Conservation (phyloP, 2,329 filamentous ascomycete species). For the Pyricularia pennisetigena region DNA sequence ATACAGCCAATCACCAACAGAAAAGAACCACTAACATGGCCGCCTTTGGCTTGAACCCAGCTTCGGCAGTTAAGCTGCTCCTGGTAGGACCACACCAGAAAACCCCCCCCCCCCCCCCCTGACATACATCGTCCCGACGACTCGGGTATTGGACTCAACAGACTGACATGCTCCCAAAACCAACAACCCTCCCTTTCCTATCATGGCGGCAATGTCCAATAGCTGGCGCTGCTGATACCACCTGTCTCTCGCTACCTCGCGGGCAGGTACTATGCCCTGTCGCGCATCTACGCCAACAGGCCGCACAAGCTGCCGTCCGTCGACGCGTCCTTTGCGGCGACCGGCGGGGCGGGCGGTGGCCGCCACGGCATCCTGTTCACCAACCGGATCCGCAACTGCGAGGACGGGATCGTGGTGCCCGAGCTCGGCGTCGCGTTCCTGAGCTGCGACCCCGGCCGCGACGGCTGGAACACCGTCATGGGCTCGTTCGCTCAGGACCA, state of each 20-base stretch:
- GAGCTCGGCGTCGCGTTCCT: constrained; percentile 23
- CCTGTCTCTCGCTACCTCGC: not conserved
- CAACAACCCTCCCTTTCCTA: too few species aligned
- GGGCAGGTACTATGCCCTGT: not conserved
- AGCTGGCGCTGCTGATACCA: not conserved
- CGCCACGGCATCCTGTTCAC: constrained; percentile 20
- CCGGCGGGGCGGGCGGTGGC: not conserved
- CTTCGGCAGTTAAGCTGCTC: not conserved
- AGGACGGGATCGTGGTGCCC: constrained; percentile 27
- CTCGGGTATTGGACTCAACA: not conserved
- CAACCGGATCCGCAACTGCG: constrained; percentile 27
- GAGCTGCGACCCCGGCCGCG: constrained; percentile 27
- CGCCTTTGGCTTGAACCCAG: not conserved
- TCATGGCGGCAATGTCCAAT: not conserved
- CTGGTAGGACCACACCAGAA: not conserved
- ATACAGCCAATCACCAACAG: not conserved
- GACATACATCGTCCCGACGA: not conserved
- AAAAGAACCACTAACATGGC: not conserved
- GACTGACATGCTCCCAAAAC: not conserved
- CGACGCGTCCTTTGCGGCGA: not conserved
- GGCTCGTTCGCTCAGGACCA: constrained; percentile 13
- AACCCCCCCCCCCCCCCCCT: too few species aligned
- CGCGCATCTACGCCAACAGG: not conserved
- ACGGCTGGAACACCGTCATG: constrained; percentile 31
- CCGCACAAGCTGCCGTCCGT: not conserved